Evolutionary conservation across 306 rosid genomes (phyloP), one percentile per base, ranked within the genome.

Genomic region (Prosopis cineraria): DNA sequence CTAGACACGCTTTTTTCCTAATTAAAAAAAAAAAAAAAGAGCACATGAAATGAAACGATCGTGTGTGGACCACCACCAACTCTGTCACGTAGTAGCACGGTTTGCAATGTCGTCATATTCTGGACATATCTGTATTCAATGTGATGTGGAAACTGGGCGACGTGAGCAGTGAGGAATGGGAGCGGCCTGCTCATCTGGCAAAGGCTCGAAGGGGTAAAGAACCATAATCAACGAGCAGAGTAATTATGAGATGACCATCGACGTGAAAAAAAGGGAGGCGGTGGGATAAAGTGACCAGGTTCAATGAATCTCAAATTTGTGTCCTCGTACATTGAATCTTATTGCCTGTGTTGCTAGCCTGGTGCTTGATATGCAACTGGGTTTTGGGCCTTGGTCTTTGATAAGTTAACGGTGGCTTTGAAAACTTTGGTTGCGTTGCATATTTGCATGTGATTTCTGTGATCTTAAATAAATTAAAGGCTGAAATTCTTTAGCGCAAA

Each of bases 261-360:
- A 16, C 5, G n/a, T n/a, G n/a, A 45, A 45, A 45, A 14, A 5
- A 45, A 45, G 0, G 16, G 2, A 47, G 2, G 6, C 0, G 9
- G 5, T 6, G 5, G 44, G 10, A 29, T 1, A 3, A 2, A 20
- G 29, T 58, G 88, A 52, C 92, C 79, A 82, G 80, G 70, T 91
- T 89, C 97, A 88, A 27, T 85, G 97, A 81, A 88, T 44, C 84
- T 59, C 8, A 33, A 3, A 13, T 1, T 3, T 50, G 36, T 45
- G 87, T 88, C 94, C 33, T 9, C 55, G 44, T 89, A 44, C 90
- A 83, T 66, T 83, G 87, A 73, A 81, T 73, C 78, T 1, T 36
- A 14, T 7, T 24, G 19, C 29, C 33, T 13, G 5, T 20, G 59
- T 3, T 20, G 59, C 8, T 52, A 29, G 29, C 34, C 34, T 4